A percentile compares a stretch with the other conserved stretches of the same genome.
phyloP scores from a whole-genome alignment of 805 yeast genomes.

The Hanseniaspora jakobsenii region DNA sequence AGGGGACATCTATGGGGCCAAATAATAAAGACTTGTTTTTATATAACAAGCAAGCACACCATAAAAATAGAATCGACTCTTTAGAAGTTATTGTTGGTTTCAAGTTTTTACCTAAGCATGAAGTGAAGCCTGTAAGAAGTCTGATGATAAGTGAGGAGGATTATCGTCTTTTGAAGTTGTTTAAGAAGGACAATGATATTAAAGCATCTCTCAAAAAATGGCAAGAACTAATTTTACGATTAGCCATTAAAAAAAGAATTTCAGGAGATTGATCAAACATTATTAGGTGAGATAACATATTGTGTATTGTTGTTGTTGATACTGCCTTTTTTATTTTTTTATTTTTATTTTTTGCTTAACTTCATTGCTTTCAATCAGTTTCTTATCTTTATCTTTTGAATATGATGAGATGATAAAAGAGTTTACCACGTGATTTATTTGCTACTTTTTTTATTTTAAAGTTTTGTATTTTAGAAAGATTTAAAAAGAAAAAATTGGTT shows the following conservation, averaged over 20 bases:
- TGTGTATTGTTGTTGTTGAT: too few relatives aligned
- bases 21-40: slow-evolving; percentile 16
- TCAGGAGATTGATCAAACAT: not conserved
- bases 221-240: slow-evolving; percentile 14
- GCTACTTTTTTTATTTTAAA: too few relatives aligned
- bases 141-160: slow-evolving; percentile 19
- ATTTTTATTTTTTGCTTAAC: too few relatives aligned
- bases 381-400: too few relatives aligned
- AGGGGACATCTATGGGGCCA: slow-evolving; percentile 13
- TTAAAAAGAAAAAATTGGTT: too few relatives aligned
- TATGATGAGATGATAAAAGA: too few relatives aligned
- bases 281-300: too few relatives aligned
- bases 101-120: slow-evolving; percentile 23
- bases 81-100: slow-evolving; percentile 25
- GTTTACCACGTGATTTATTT: too few relatives aligned
- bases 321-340: too few relatives aligned
- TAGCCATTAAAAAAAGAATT: slow-evolving; percentile 9
- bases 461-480: too few relatives aligned
- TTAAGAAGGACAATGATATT: slow-evolving; percentile 15
- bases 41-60: slow-evolving; percentile 1
- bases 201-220: slow-evolving; percentile 17
- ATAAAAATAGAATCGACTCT: slow-evolving; percentile 16
- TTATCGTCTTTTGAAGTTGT: slow-evolving; percentile 6
- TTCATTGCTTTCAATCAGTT: too few relatives aligned
- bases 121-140: slow-evolving; percentile 20